These are phyloP conservation scores for Theobroma cacao DNA, from an alignment of 345 rosid genomes.

Conservation along the genomic window DNA sequence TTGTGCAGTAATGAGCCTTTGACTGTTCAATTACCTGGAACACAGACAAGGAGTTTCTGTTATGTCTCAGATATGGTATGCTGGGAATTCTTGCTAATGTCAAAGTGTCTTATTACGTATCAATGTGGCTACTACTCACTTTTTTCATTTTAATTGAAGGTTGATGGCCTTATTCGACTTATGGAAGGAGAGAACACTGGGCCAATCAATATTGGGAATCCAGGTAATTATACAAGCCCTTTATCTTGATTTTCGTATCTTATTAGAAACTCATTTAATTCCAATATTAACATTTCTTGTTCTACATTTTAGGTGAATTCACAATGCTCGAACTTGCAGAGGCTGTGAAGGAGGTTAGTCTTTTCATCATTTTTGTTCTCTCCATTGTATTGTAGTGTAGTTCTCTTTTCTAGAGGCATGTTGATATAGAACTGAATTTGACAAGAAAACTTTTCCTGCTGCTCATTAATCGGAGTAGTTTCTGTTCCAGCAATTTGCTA, in stretches of 20 bases:
- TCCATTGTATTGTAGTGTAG: background rate
- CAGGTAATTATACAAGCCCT: slow-evolving; percentile 33
- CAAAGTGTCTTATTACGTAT: background rate
- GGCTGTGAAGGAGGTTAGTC: slow-evolving; percentile 78
- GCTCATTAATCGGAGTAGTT: background rate
- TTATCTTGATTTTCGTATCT: background rate
- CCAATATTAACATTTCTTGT: background rate
- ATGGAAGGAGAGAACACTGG: slow-evolving; percentile 97
- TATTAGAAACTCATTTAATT: background rate
- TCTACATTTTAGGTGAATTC: slow-evolving; percentile 60
- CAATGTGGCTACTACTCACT: background rate
- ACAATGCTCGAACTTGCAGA: slow-evolving; percentile 90
- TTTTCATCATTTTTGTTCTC: background rate
- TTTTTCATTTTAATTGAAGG: slow-evolving; percentile 39
- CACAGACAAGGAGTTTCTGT: slow-evolving; percentile 97
- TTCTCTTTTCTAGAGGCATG: background rate
- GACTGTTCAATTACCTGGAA: slow-evolving; percentile 94
- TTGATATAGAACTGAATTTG: background rate
- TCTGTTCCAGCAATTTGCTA: background rate
- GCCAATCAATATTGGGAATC: slow-evolving; percentile 90
- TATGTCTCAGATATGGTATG: slow-evolving; percentile 94
- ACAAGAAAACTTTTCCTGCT: background rate
- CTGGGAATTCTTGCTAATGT: background rate
- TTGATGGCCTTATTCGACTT: slow-evolving; percentile 83
- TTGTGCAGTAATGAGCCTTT: slow-evolving; percentile 66